Evolutionary conservation across 441 rosid genomes (phyloP).

Genomic region (Caryocar brasiliense): DNA sequence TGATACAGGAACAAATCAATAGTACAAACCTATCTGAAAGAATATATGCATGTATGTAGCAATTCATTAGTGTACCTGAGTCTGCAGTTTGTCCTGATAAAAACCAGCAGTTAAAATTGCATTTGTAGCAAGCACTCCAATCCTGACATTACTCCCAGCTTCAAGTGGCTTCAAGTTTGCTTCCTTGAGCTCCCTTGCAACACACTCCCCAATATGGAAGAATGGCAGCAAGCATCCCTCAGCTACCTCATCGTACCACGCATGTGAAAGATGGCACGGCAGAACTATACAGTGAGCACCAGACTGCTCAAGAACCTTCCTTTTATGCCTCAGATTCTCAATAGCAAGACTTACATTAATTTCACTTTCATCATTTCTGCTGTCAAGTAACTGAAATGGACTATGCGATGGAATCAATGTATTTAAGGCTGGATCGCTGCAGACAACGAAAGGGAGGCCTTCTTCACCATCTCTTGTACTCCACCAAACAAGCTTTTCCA

Average conservation of each 20-base stretch:
- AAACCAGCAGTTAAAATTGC: slow-evolving; percentile 18
- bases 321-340: slow-evolving; percentile 30
- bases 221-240: slow-evolving; percentile 33
- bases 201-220: slow-evolving; percentile 40
- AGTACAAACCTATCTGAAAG: no score
- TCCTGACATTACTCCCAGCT: slow-evolving; percentile 33
- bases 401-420: not conserved
- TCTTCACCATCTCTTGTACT: slow-evolving; percentile 33
- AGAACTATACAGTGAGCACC: slow-evolving; percentile 48
- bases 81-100: slow-evolving; percentile 40
- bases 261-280: slow-evolving; percentile 43
- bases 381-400: slow-evolving; percentile 4
- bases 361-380: not conserved
- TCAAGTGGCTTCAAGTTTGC: slow-evolving; percentile 47
- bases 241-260: slow-evolving; percentile 33
- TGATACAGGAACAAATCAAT: not conserved
- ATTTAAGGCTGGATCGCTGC: slow-evolving; percentile 31
- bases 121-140: slow-evolving; percentile 32
- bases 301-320: slow-evolving; percentile 41
- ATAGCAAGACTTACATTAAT: slow-evolving; percentile 7
- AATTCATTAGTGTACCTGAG: slow-evolving; percentile 22
- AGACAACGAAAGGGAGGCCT: slow-evolving; percentile 40
- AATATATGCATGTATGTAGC: no score
- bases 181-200: slow-evolving; percentile 48
- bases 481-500: slow-evolving; percentile 41